A percentile compares a stretch with the other conserved stretches of the same genome.
Conservation (phyloP, 441 rosid species). For the Croton laevigatus region DNA sequence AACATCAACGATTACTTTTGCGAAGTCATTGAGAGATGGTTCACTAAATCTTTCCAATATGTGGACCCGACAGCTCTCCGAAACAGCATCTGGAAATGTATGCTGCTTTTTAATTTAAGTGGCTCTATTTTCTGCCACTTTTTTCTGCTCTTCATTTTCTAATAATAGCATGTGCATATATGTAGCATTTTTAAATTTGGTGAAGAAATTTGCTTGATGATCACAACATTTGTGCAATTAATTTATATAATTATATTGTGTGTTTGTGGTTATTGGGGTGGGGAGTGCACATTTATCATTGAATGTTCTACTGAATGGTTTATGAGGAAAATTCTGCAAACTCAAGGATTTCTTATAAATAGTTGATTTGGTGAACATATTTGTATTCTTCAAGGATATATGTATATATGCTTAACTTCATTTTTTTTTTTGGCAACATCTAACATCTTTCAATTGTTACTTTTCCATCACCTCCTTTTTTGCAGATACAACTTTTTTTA, state of each 20-base stretch:
- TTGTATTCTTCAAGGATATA: conserved; percentile 11
- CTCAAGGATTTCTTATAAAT: neutral
- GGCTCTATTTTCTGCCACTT: neutral
- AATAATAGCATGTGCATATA: conserved; percentile 6
- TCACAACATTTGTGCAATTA: neutral
- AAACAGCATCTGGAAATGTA: conserved; percentile 82
- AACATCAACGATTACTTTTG: conserved; percentile 65
- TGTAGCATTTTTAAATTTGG: neutral
- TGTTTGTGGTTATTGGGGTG: too few species aligned
- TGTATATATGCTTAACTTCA: conserved; percentile 4
- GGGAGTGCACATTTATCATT: neutral
- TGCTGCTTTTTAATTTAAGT: conserved; percentile 23
- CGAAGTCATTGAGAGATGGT: conserved; percentile 80
- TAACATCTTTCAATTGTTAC: conserved; percentile 19
- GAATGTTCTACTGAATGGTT: neutral
- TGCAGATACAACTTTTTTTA: conserved; percentile 73
- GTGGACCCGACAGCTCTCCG: conserved; percentile 94
- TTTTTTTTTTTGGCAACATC: conserved; percentile 20
- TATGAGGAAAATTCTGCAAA: neutral
- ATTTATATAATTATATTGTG: neutral
- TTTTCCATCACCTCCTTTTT: conserved; percentile 16
- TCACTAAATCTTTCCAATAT: conserved; percentile 86
- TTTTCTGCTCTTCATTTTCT: neutral
- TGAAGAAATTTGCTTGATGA: conserved; percentile 1
- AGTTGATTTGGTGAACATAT: conserved; percentile 4